Evolutionary conservation across 768 basidiomycete species (phyloP).

Genomic region (Leucocoprinus birnbaumii): DNA sequence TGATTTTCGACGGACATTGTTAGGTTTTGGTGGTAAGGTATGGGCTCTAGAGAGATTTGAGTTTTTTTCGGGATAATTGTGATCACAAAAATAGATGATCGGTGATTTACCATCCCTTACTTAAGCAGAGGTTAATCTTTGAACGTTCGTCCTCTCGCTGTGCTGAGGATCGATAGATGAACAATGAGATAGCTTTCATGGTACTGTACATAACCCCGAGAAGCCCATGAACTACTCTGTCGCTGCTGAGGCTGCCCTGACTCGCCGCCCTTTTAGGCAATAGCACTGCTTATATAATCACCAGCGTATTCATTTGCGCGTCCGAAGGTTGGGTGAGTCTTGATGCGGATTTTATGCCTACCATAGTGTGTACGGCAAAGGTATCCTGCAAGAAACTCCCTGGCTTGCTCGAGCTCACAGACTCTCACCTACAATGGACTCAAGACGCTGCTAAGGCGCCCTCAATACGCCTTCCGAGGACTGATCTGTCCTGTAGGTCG

Average conservation of each 20-base stretch:
- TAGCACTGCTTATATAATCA: slow-evolving; percentile 23
- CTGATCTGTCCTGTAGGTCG: slow-evolving; percentile 60
- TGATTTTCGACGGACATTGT: slow-evolving; percentile 40
- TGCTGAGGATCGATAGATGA: no score
- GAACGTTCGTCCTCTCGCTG: background rate
- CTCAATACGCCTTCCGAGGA: slow-evolving; percentile 58
- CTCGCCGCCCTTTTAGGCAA: background rate
- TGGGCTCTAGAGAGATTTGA: background rate
- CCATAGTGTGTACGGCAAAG: slow-evolving; percentile 67
- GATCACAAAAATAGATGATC: slow-evolving; percentile 6
- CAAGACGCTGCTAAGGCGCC: slow-evolving; percentile 67
- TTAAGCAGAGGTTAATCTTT: background rate
- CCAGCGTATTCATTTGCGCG: slow-evolving; percentile 12
- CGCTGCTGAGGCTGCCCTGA: background rate
- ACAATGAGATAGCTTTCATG: no score
- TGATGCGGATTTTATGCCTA: slow-evolving; percentile 46
- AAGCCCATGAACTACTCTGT: no score
- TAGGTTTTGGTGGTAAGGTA: no score
- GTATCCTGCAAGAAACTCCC: slow-evolving; percentile 82
- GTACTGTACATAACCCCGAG: no score
- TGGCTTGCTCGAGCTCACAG: slow-evolving; percentile 74
- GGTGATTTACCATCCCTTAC: slow-evolving; percentile 1
- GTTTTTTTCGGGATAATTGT: background rate
- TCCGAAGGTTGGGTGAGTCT: background rate
- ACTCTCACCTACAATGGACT: slow-evolving; percentile 75